Conservation (phyloP, 208 protist genomes). For the Acanthamoeba sp. region DNA sequence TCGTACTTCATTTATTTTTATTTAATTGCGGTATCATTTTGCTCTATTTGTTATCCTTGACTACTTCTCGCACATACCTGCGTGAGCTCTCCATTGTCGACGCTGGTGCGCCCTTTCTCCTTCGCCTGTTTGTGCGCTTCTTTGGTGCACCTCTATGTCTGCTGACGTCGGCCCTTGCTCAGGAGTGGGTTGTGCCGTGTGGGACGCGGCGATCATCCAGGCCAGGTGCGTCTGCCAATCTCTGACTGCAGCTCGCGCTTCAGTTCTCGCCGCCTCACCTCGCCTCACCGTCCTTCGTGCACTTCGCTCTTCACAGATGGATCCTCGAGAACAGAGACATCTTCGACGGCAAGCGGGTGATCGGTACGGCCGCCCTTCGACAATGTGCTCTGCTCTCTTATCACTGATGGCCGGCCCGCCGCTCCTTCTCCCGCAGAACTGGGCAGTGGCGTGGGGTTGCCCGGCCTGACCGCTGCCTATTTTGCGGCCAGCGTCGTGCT, state of each 20-base stretch:
- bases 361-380: slow-evolving; percentile 48
- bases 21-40: not conserved
- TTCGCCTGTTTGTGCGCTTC: not conserved
- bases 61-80: slow-evolving; percentile 65
- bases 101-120: slow-evolving; percentile 33
- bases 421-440: slow-evolving; percentile 69
- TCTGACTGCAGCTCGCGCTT: not conserved
- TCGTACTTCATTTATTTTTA: not conserved
- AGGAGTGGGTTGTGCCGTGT: slow-evolving; percentile 82
- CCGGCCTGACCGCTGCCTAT: slow-evolving; percentile 80
- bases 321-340: slow-evolving; percentile 74
- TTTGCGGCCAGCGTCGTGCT: slow-evolving; percentile 78
- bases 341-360: slow-evolving; percentile 75
- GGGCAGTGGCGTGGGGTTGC: slow-evolving; percentile 82
- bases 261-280: not conserved
- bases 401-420: too few relatives aligned
- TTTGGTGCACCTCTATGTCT: not conserved
- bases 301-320: slow-evolving; percentile 68
- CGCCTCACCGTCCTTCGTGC: not conserved
- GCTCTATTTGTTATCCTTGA: not conserved
- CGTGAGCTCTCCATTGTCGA: slow-evolving; percentile 85
- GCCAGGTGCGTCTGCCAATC: slow-evolving; percentile 52
- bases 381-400: not conserved
- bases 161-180: not conserved
- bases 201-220: slow-evolving; percentile 85